These are phyloP conservation scores for Pichia sp. DNA, from an alignment of 1,139 yeast genomes.

Conservation along the genomic window DNA sequence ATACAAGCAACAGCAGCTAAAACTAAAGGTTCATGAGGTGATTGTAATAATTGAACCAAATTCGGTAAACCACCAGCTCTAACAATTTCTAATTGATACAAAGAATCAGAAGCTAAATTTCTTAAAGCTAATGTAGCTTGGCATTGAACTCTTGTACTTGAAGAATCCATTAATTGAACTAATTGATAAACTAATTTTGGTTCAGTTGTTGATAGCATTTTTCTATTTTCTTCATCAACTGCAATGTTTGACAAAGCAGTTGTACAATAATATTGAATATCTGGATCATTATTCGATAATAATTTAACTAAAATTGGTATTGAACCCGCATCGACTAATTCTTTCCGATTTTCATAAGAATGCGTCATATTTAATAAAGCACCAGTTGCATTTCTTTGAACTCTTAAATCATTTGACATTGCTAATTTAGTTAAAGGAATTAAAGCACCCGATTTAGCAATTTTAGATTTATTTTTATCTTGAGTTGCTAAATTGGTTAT, in stretches of 20 bases:
- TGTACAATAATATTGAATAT: conserved; percentile 96
- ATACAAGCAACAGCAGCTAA: conserved; percentile 98
- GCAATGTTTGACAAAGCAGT: conserved; percentile 96
- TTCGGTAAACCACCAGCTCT: conserved; percentile 94
- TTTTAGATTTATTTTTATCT: conserved; percentile 91
- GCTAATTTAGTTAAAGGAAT: conserved; percentile 92
- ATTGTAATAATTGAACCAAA: conserved; percentile 77
- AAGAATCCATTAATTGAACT: conserved; percentile 86
- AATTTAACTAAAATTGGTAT: conserved; percentile 93
- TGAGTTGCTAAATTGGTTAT: conserved; percentile 98
- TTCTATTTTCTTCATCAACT: conserved; percentile 87
- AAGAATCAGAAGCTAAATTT: conserved; percentile 89
- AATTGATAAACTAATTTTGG: conserved; percentile 88
- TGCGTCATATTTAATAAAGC: conserved; percentile 97
- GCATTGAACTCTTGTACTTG: conserved; percentile 88
- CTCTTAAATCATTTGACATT: conserved; percentile 88
- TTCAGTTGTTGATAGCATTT: conserved; percentile 83
- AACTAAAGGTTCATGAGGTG: conserved; percentile 86
- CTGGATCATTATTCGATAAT: conserved; percentile 82
- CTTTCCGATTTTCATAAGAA: conserved; percentile 93
- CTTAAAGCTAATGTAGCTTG: conserved; percentile 96
- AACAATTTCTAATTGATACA: conserved; percentile 90
- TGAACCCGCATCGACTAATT: conserved; percentile 95
- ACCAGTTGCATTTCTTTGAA: conserved; percentile 97
- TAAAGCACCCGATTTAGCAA: conserved; percentile 95